These are phyloP conservation scores for Canariomyces notabilis DNA, from an alignment of 2,329 filamentous ascomycete genomes.

Conservation along the genomic window DNA sequence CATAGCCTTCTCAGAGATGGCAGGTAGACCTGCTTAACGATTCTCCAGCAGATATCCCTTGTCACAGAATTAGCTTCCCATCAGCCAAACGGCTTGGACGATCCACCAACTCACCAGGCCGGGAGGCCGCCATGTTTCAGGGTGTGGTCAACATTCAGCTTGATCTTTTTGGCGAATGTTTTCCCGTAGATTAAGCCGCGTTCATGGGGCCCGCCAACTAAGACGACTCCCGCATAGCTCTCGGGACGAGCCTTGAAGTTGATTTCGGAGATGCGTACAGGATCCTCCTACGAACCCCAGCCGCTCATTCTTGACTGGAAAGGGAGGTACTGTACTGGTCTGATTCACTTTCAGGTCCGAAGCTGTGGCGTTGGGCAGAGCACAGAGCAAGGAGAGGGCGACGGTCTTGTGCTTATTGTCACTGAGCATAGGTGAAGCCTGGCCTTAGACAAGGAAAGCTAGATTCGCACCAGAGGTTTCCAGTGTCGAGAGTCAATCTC, in stretches of 20 bases:
- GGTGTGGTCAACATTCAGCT: slow-evolving; percentile 1
- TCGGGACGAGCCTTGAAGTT: background rate
- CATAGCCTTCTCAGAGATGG: background rate
- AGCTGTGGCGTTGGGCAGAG: too few species aligned
- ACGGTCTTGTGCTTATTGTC: too few species aligned
- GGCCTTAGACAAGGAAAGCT: too few species aligned
- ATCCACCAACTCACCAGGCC: background rate
- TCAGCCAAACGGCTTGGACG: background rate
- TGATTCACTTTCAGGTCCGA: background rate
- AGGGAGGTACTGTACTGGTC: background rate
- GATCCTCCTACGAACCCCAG: background rate
- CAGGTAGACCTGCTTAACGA: slow-evolving; percentile 1
- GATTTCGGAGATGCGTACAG: background rate
- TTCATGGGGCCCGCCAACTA: background rate
- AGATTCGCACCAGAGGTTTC: too few species aligned
- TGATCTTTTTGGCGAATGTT: slow-evolving; percentile 4
- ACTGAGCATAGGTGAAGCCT: too few species aligned
- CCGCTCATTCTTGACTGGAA: background rate
- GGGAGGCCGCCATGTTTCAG: background rate
- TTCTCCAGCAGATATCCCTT: background rate
- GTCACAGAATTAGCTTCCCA: background rate
- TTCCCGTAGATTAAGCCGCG: slow-evolving; percentile 4
- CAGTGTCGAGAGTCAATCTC: too few species aligned
- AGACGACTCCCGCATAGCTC: background rate
- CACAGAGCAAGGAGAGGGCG: too few species aligned